Evolutionary conservation across 2,329 filamentous ascomycete species (phyloP).

Genomic region (Hypoxylon sp.): DNA sequence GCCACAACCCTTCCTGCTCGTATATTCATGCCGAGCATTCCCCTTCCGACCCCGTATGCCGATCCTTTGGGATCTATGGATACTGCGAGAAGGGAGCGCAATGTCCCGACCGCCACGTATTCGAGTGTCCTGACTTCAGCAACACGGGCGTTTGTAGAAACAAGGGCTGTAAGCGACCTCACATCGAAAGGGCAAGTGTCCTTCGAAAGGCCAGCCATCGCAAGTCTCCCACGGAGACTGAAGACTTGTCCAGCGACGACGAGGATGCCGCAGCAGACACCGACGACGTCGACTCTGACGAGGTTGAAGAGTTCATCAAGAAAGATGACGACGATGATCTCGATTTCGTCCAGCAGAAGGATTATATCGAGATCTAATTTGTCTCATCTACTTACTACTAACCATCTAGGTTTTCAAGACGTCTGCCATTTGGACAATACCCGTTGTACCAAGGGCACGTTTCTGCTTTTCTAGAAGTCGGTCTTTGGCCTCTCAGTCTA

Average conservation of each 20-base stretch:
- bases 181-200: slow-evolving; percentile 87
- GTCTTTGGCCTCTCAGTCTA: slow-evolving; percentile 24
- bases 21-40: slow-evolving; percentile 88
- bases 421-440: slow-evolving; percentile 30
- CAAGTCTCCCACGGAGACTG: slow-evolving; percentile 63
- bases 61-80: slow-evolving; percentile 84
- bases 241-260: slow-evolving; percentile 83
- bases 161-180: slow-evolving; percentile 84
- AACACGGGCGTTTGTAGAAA: slow-evolving; percentile 87
- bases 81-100: slow-evolving; percentile 86
- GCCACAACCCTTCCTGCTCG: slow-evolving; percentile 85
- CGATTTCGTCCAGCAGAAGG: slow-evolving; percentile 69
- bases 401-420: slow-evolving; percentile 39
- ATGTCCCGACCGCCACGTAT: slow-evolving; percentile 86
- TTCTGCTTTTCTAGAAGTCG: slow-evolving; percentile 19
- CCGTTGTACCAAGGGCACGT: slow-evolving; percentile 14
- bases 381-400: slow-evolving; percentile 40
- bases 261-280: slow-evolving; percentile 75
- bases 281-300: slow-evolving; percentile 84
- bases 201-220: slow-evolving; percentile 74
- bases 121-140: slow-evolving; percentile 95
- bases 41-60: slow-evolving; percentile 83
- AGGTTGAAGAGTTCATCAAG: slow-evolving; percentile 73
- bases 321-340: slow-evolving; percentile 66
- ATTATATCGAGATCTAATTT: slow-evolving; percentile 67